These are phyloP conservation scores for Pseudogymnoascus pannorum DNA, from an alignment of 2,329 filamentous ascomycete genomes.

Conservation along the genomic window DNA sequence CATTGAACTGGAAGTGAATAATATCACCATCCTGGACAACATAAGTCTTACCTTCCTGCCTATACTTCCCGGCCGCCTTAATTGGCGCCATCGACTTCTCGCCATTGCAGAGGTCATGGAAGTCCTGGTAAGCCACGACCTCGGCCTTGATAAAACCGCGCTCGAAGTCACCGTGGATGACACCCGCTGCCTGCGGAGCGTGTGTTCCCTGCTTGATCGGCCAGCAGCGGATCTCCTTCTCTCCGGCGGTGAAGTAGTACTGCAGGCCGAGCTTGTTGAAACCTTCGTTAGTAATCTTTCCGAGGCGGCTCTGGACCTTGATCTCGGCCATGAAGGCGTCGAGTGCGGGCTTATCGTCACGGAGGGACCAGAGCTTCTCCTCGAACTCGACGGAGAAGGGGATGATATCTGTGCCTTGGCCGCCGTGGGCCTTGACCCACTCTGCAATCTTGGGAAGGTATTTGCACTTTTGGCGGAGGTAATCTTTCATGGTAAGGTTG, in stretches of 20 bases:
- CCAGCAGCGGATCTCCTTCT: slow-evolving; percentile 41
- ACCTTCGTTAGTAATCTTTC: slow-evolving; percentile 38
- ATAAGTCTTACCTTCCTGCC: slow-evolving; percentile 39
- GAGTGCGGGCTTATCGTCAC: slow-evolving; percentile 31
- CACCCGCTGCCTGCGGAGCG: slow-evolving; percentile 36
- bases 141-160: slow-evolving; percentile 40
- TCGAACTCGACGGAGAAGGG: slow-evolving; percentile 41
- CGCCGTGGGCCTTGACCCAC: slow-evolving; percentile 39
- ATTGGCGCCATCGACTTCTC: slow-evolving; percentile 39
- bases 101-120: slow-evolving; percentile 37
- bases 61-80: slow-evolving; percentile 39
- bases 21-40: slow-evolving; percentile 39
- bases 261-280: slow-evolving; percentile 38
- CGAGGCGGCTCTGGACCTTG: slow-evolving; percentile 36
- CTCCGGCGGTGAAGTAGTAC: slow-evolving; percentile 41
- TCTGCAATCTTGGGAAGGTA: slow-evolving; percentile 38
- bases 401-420: slow-evolving; percentile 34
- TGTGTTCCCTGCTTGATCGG: slow-evolving; percentile 33
- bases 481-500: slow-evolving; percentile 41
- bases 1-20: slow-evolving; percentile 37
- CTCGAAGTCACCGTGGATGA: slow-evolving; percentile 38
- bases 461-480: slow-evolving; percentile 40
- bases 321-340: slow-evolving; percentile 33
- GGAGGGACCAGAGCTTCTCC: slow-evolving; percentile 35
- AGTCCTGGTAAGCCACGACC: slow-evolving; percentile 39